Conservation (phyloP, 352 stramenopile genomes). For the Globisporangium cylindrosporum region DNA sequence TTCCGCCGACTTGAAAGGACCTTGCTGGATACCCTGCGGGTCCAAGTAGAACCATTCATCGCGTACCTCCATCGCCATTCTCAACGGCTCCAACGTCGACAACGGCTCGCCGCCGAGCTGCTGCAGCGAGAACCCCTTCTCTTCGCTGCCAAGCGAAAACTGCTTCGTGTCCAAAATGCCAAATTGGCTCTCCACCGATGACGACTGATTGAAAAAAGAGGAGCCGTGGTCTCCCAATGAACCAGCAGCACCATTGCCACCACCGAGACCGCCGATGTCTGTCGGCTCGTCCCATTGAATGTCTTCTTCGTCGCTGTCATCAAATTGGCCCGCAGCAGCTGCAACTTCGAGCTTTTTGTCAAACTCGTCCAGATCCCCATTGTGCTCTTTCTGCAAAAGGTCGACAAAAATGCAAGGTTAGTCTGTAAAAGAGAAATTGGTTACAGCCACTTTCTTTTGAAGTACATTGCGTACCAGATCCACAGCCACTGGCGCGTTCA, state of each 20-base stretch:
- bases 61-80: slow-evolving; percentile 45
- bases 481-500: slow-evolving; percentile 27
- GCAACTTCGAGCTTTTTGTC: slow-evolving; percentile 79
- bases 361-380: slow-evolving; percentile 68
- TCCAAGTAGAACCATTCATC: slow-evolving; percentile 89
- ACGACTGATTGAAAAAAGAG: slow-evolving; percentile 16
- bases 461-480: slow-evolving; percentile 26
- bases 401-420: not conserved
- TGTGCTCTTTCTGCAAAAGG: slow-evolving; percentile 32
- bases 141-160: slow-evolving; percentile 26
- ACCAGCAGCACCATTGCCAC: slow-evolving; percentile 18
- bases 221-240: slow-evolving; percentile 24
- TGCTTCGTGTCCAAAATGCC: slow-evolving; percentile 37
- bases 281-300: slow-evolving; percentile 53
- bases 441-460: not conserved
- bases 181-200: slow-evolving; percentile 16
- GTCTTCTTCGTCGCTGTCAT: slow-evolving; percentile 79
- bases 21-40: slow-evolving; percentile 75
- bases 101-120: slow-evolving; percentile 21
- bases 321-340: slow-evolving; percentile 72
- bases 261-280: slow-evolving; percentile 6
- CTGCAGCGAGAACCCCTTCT: slow-evolving; percentile 31
- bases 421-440: not conserved
- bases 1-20: slow-evolving; percentile 81
- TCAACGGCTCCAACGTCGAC: slow-evolving; percentile 24